Evolutionary conservation across 805 yeast species (phyloP).

Genomic region (Starmerella roubikii): DNA sequence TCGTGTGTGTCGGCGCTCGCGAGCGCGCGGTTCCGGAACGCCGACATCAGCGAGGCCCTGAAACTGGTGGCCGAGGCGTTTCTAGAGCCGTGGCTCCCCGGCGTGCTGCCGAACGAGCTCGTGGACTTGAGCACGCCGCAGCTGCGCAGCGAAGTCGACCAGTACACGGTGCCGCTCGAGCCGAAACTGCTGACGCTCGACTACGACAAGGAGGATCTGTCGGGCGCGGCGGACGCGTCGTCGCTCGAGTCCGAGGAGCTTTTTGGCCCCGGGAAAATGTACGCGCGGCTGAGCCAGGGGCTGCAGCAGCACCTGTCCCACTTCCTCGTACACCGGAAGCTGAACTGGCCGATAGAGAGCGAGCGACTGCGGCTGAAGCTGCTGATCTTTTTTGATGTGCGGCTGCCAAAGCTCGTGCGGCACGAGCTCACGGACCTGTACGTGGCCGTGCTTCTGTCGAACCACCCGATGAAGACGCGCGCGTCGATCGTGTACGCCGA

Average conservation of each 20-base stretch:
- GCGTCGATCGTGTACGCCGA: constrained; percentile 72
- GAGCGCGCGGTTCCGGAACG: constrained; percentile 30
- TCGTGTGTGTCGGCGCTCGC: constrained; percentile 52
- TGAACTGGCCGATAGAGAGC: constrained; percentile 12
- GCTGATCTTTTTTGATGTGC: constrained; percentile 49
- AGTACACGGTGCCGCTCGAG: background rate
- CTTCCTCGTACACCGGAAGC: background rate
- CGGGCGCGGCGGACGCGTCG: background rate
- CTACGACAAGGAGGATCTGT: background rate
- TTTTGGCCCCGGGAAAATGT: constrained; percentile 5
- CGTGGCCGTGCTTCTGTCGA: constrained; percentile 50
- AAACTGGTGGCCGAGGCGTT: constrained; percentile 45
- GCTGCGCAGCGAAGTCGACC: background rate
- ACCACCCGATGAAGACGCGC: constrained; percentile 40
- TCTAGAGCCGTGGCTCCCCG: constrained; percentile 41
- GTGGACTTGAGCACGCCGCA: background rate
- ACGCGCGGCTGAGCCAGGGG: background rate
- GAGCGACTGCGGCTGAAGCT: constrained; percentile 36
- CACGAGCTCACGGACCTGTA: constrained; percentile 47
- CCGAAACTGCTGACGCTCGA: background rate
- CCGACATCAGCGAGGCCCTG: constrained; percentile 35
- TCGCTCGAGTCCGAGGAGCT: constrained; percentile 5
- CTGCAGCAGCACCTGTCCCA: background rate
- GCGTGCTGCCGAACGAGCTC: constrained; percentile 6
- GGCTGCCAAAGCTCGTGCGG: constrained; percentile 58